phyloP scores from a whole-genome alignment of 768 basidiomycete species.

The Wakefieldia striispora region DNA sequence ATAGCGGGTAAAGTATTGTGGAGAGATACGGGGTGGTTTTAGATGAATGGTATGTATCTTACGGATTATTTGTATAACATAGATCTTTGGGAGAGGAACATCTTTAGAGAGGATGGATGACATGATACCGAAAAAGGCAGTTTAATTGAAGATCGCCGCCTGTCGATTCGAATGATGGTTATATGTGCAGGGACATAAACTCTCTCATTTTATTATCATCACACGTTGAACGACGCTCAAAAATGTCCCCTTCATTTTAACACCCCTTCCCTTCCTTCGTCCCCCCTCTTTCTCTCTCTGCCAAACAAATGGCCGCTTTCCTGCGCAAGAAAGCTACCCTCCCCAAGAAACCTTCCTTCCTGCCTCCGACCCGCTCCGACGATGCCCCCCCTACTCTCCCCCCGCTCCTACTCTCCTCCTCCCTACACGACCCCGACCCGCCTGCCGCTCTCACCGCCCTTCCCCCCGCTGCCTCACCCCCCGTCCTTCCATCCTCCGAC shows the following conservation, averaged over 20 bases:
- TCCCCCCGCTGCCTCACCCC: slow-evolving; percentile 19
- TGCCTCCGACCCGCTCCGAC: neutral
- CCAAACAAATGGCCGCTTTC: slow-evolving; percentile 48
- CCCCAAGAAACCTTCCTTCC: neutral
- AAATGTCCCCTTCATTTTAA: slow-evolving; percentile 12
- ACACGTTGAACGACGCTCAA: too few species aligned
- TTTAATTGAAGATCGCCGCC: slow-evolving; percentile 19
- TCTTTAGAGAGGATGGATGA: too few species aligned
- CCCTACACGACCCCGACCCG: too few species aligned
- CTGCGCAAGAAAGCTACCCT: slow-evolving; percentile 49
- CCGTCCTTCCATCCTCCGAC: neutral
- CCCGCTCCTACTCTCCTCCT: slow-evolving; percentile 42
- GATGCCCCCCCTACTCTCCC: slow-evolving; percentile 32
- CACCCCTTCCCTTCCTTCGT: too few species aligned
- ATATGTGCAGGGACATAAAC: slow-evolving; percentile 2
- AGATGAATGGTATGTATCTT: too few species aligned
- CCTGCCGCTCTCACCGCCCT: too few species aligned
- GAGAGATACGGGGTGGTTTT: too few species aligned
- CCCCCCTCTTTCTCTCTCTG: neutral
- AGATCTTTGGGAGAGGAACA: too few species aligned
- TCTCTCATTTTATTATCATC: slow-evolving; percentile 1
- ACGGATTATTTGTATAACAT: too few species aligned
- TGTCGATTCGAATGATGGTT: neutral
- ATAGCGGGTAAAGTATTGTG: too few species aligned
- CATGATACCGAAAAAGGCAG: slow-evolving; percentile 9